Percentiles rank a stretch among this genome's conserved stretches.
Conservation (phyloP, 148 eudicot genomes). For the Camellia sinensis region DNA sequence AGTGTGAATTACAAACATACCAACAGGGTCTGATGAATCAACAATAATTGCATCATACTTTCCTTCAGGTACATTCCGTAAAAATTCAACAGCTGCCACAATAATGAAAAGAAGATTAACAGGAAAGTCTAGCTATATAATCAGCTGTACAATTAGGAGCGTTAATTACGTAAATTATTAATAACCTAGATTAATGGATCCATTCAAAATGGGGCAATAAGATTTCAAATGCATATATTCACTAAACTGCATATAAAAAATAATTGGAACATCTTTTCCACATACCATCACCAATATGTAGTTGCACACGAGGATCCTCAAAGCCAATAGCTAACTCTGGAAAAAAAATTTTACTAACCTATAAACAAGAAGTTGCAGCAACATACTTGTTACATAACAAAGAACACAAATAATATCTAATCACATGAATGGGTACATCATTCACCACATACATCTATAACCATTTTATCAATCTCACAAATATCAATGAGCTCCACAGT, state of each 20-base stretch:
- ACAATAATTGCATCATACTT: constrained; percentile 95
- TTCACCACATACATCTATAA: constrained; percentile 71
- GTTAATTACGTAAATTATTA: not conserved
- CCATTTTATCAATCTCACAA: constrained; percentile 96
- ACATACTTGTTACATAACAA: not conserved
- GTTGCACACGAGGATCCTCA: constrained; percentile 87
- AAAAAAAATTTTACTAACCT: constrained; percentile 87
- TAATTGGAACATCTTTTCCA: not conserved
- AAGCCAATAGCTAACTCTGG: constrained; percentile 84
- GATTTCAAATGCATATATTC: not conserved
- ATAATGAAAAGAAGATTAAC: constrained; percentile 14
- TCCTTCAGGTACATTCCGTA: constrained; percentile 53
- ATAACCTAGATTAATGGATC: not conserved
- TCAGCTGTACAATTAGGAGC: not conserved
- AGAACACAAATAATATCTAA: not conserved
- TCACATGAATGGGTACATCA: not conserved
- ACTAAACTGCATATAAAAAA: not conserved
- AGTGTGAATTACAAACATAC: constrained; percentile 45
- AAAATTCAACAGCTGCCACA: constrained; percentile 76
- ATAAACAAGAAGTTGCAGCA: constrained; percentile 1
- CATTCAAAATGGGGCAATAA: not conserved
- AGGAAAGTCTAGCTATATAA: not conserved
- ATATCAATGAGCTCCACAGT: constrained; percentile 91
- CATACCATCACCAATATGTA: constrained; percentile 95
- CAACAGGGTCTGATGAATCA: constrained; percentile 96